Evolutionary conservation across 164 flowering plant genomes (phyloP).

Genomic region (Echeveria elegans): DNA sequence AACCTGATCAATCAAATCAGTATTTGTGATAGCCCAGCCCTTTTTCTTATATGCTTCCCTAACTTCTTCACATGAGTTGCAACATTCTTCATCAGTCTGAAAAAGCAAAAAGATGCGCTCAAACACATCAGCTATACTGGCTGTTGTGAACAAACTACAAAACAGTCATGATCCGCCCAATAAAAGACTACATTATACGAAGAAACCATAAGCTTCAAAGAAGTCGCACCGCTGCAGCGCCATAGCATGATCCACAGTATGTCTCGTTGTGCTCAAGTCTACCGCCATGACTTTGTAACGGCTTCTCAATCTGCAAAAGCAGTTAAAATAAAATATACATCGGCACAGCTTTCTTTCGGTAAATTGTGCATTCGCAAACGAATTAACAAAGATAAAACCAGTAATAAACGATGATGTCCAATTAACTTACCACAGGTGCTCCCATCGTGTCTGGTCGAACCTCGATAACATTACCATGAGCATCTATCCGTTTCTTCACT

Average conservation of each 20-base stretch:
- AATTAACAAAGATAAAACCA: not conserved
- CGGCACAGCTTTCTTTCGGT: not conserved
- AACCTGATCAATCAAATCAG: slow-evolving; percentile 74
- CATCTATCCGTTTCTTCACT: slow-evolving; percentile 50
- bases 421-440: slow-evolving; percentile 45
- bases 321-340: not conserved
- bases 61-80: slow-evolving; percentile 77
- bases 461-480: slow-evolving; percentile 45
- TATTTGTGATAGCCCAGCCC: slow-evolving; percentile 67
- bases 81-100: slow-evolving; percentile 70
- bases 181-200: not conserved
- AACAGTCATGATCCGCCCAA: too few relatives aligned
- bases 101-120: slow-evolving; percentile 5
- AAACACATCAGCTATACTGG: not conserved
- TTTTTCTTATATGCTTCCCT: slow-evolving; percentile 65
- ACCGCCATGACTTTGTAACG: slow-evolving; percentile 74
- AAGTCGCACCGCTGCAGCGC: slow-evolving; percentile 57
- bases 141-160: not conserved
- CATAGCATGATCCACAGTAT: slow-evolving; percentile 79
- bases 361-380: not conserved
- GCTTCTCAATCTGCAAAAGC: slow-evolving; percentile 51
- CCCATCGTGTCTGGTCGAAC: slow-evolving; percentile 46
- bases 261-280: slow-evolving; percentile 72
- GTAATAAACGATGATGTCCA: not conserved
- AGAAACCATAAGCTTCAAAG: not conserved